phyloP scores from a whole-genome alignment of 2,329 filamentous ascomycete genomes.

The Ophiostoma ulmi region DNA sequence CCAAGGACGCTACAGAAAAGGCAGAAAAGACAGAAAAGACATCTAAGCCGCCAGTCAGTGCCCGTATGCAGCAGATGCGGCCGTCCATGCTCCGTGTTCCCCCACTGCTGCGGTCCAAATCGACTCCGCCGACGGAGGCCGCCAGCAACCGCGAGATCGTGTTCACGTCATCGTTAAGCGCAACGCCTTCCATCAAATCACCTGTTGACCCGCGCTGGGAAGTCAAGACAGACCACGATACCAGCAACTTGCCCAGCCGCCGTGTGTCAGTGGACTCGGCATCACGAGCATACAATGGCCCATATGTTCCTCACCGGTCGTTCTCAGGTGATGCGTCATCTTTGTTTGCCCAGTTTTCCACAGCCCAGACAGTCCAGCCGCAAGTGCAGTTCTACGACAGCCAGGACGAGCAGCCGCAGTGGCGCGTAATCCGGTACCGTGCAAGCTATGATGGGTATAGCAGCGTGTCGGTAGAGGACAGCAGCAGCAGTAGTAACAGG shows the following conservation, averaged over 20 bases:
- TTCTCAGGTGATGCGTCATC: constrained; percentile 6
- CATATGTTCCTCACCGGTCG: background rate
- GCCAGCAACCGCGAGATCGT: background rate
- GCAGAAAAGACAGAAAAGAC: background rate
- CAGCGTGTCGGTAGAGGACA: constrained; percentile 27
- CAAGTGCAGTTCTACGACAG: background rate
- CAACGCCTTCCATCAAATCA: background rate
- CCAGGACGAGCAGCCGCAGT: constrained; percentile 14
- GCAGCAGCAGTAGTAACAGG: constrained; percentile 22
- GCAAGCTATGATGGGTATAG: constrained; percentile 35
- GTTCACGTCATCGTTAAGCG: background rate
- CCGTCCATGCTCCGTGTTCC: constrained; percentile 35
- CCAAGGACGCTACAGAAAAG: background rate
- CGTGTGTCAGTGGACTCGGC: constrained; percentile 13
- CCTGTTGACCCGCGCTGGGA: constrained; percentile 28
- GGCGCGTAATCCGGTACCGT: constrained; percentile 32
- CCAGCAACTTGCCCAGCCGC: background rate
- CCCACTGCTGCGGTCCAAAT: constrained; percentile 36
- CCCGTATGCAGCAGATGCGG: constrained; percentile 38
- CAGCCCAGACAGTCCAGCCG: background rate
- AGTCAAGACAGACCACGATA: constrained; percentile 29
- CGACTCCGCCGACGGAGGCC: constrained; percentile 32
- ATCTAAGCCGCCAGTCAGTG: constrained; percentile 38
- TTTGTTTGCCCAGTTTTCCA: background rate
- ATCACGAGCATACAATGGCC: background rate